Evolutionary conservation across 768 basidiomycete genomes (phyloP).

Genomic region (Xerocomellus intermedius): DNA sequence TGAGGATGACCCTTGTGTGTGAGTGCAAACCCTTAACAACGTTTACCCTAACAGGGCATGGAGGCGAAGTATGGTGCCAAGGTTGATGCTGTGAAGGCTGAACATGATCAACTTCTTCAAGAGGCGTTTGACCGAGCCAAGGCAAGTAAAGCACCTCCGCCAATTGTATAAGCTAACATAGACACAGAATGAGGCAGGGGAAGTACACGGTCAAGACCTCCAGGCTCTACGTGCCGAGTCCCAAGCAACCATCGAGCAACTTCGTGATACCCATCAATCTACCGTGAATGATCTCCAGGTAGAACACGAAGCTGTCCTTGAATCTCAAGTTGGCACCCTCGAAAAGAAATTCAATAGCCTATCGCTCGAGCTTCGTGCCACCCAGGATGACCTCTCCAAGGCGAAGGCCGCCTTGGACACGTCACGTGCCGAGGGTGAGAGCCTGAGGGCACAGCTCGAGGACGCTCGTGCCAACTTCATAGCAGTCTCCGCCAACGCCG

Average conservation of each 20-base stretch:
- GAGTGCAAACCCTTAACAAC: background rate
- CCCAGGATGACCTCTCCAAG: constrained; percentile 79
- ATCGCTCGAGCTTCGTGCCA: constrained; percentile 76
- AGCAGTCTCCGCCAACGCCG: constrained; percentile 40
- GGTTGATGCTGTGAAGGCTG: constrained; percentile 62
- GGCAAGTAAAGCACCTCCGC: constrained; percentile 39
- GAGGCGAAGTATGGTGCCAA: constrained; percentile 66
- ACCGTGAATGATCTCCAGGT: constrained; percentile 59
- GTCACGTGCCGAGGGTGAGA: constrained; percentile 53
- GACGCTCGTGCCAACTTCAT: constrained; percentile 50
- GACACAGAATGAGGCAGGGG: constrained; percentile 65
- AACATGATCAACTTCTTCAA: constrained; percentile 59
- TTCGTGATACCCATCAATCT: constrained; percentile 58
- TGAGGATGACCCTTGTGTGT: constrained; percentile 29
- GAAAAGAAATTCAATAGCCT: constrained; percentile 65
- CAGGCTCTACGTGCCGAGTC: constrained; percentile 68
- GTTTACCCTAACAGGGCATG: constrained; percentile 48
- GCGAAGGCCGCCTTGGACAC: constrained; percentile 59
- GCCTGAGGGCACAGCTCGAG: constrained; percentile 62
- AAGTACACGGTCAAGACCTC: constrained; percentile 66
- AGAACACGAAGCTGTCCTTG: constrained; percentile 61
- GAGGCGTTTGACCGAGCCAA: constrained; percentile 79
- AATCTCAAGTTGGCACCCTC: constrained; percentile 51
- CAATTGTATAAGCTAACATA: constrained; percentile 7
- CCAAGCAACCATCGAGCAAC: constrained; percentile 63